phyloP scores from a whole-genome alignment of 2,329 filamentous ascomycete species.

The Colletotrichum sp. region DNA sequence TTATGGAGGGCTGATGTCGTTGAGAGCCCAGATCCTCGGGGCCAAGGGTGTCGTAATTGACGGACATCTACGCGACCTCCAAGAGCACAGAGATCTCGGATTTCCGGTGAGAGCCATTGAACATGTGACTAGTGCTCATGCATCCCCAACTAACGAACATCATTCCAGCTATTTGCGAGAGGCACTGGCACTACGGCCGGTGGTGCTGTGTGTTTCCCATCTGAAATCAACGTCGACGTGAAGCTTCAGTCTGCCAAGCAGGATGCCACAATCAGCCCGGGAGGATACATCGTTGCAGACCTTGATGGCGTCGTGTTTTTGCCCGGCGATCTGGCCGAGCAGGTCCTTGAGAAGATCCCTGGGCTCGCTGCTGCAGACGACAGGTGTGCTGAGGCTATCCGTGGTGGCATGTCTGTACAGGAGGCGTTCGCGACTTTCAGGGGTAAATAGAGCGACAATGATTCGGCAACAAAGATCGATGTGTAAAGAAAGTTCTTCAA shows the following conservation, averaged over 20 bases:
- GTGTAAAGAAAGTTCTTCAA: background rate
- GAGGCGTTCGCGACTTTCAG: slow-evolving; percentile 19
- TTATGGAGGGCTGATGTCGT: background rate
- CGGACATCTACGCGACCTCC: background rate
- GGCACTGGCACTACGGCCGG: background rate
- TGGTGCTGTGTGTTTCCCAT: background rate
- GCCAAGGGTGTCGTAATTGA: background rate
- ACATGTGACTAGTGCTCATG: background rate
- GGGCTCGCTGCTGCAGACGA: slow-evolving; percentile 14
- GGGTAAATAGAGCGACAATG: background rate
- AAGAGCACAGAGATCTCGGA: background rate
- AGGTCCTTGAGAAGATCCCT: background rate
- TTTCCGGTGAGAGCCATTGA: background rate
- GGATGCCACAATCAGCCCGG: background rate
- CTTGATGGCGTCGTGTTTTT: background rate
- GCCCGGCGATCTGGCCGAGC: background rate
- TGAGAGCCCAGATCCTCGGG: background rate
- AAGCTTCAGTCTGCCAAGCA: background rate
- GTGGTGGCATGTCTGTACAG: slow-evolving; percentile 17
- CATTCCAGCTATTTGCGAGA: background rate
- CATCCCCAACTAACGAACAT: background rate
- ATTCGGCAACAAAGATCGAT: background rate
- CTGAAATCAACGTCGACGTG: background rate
- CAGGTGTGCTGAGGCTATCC: slow-evolving; percentile 22
- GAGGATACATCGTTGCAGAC: background rate